Conservation (phyloP, 495 filamentous ascomycete species). For the Neurospora sp. region DNA sequence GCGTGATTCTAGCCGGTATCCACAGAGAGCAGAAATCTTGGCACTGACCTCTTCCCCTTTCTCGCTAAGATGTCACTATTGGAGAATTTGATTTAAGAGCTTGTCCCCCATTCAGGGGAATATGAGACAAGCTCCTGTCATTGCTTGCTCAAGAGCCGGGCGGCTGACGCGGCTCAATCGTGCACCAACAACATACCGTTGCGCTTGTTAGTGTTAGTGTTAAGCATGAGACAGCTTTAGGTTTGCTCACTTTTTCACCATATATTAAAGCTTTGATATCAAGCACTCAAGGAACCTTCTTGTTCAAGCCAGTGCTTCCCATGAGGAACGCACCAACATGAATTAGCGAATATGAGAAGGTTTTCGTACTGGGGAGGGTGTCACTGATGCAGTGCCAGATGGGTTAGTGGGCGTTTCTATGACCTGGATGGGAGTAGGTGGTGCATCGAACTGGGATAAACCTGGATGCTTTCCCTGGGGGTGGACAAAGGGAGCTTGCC, state of each 20-base stretch:
- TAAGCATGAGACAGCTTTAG: neutral
- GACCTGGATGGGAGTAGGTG: neutral
- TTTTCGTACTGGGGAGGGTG: neutral
- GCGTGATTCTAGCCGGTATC: neutral
- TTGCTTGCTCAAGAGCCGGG: too few relatives aligned
- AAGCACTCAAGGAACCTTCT: neutral
- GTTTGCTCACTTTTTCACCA: neutral
- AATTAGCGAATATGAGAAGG: neutral
- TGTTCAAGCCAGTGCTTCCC: neutral
- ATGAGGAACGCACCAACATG: neutral
- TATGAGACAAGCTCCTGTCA: too few relatives aligned
- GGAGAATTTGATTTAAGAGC: too few relatives aligned
- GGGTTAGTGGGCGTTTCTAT: neutral
- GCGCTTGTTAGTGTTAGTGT: neutral
- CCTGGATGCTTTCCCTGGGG: neutral
- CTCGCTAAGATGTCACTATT: too few relatives aligned
- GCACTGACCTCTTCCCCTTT: too few relatives aligned
- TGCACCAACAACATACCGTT: neutral
- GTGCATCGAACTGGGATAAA: neutral
- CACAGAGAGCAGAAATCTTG: too few relatives aligned
- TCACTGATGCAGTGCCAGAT: neutral
- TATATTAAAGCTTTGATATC: neutral
- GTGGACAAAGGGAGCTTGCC: neutral
- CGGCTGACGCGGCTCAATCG: neutral
- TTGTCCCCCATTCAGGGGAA: too few relatives aligned